Base-by-base conservation (phyloP, 164 flowering plant genomes). In the Hamamelis virginiana region DNA sequence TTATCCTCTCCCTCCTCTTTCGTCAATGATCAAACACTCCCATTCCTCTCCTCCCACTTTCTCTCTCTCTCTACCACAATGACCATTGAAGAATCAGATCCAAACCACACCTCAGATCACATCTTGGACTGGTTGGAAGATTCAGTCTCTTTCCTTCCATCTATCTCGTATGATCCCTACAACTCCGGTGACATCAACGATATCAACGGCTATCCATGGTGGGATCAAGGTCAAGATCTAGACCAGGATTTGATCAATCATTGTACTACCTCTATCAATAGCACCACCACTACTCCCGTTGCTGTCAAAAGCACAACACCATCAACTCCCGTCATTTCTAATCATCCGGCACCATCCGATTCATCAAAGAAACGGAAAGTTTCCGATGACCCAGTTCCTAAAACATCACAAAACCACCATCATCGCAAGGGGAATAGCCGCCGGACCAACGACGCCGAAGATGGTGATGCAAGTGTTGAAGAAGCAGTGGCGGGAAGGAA, bases 41-140 rank as follows among this genome's bases (percentile, higher is more conserved):
- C 50, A 58, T 15, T 8, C 15, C 75, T 47, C 15, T 21, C 57
- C 16, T 59, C 28, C 64, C 59, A 48, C 51, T 62, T 38, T 47
- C 25, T 41, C 65, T 21, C 38, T 57, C 66, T 23, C 22, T 19
- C 46, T 46, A 41, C 46, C 5, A 41, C 23, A 9, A 84, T 83
- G 85, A 74, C 83, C 6, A 62, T 75, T 55, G 81, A 75, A 66
- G 87, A 77, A 61, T 59, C 76, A 43, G 87, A 82, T 8, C 79
- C 83, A 18, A 75, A 74, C 64, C 72, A 75, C 14, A 67, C 61
- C 53, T 52, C 82, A 0, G 88, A 84, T 67, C 80, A 75, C 48
- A 47, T 81, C 65, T n/a, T 80, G n/a, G 88, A 80, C 28, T 87
- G 91, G 91, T 26, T 86, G 11, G 86, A 67, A 14, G 86, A 74